Evolutionary conservation across 2,329 filamentous ascomycete species (phyloP).

Genomic region (Claviceps digitariae): DNA sequence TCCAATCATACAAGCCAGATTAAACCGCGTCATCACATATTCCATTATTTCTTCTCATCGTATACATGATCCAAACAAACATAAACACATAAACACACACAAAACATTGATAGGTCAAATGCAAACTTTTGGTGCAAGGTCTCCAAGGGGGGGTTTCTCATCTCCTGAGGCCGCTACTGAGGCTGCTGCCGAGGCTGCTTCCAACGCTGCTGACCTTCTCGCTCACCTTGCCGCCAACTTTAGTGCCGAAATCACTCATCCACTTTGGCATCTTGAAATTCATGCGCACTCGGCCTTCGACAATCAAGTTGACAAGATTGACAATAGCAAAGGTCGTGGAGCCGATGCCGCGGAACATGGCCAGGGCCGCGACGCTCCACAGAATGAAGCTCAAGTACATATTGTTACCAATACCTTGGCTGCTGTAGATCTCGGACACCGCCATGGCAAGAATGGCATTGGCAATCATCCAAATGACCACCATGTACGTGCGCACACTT

Average conservation of each 20-base stretch:
- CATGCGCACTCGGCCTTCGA: conserved; percentile 65
- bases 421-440: conserved; percentile 72
- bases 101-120: no score
- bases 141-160: conserved; percentile 13
- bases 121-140: no score
- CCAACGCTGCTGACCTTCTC: background rate
- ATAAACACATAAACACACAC: no score
- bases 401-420: conserved; percentile 61
- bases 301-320: conserved; percentile 69
- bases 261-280: conserved; percentile 36
- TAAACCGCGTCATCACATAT: no score
- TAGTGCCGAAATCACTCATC: conserved; percentile 29
- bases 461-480: conserved; percentile 82
- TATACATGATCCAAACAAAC: no score
- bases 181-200: conserved; percentile 34
- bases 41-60: no score
- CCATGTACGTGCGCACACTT: conserved; percentile 94
- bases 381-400: conserved; percentile 87
- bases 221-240: conserved; percentile 30
- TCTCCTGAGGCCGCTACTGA: conserved; percentile 13
- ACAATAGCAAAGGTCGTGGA: conserved; percentile 70
- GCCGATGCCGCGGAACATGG: conserved; percentile 77
- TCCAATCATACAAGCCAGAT: no score
- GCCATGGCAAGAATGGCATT: conserved; percentile 92
- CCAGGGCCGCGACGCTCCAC: conserved; percentile 77